Conservation (phyloP, 2,329 filamentous ascomycete genomes). For the Coniochaeta sp. region DNA sequence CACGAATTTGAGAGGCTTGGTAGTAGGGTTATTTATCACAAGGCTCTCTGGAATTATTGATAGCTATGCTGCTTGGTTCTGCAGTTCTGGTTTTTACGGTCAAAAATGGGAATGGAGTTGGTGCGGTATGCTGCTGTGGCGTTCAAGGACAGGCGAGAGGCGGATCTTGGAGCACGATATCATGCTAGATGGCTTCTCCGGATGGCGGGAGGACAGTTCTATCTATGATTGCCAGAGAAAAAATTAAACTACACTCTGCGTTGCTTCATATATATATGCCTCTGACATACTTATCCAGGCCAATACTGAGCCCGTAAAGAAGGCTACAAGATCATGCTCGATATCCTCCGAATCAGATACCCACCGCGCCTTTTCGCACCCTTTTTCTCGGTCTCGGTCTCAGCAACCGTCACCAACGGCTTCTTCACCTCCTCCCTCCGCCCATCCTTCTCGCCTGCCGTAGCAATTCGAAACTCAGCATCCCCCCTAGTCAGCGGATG, state of each 20-base stretch:
- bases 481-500: background rate
- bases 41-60: constrained; percentile 56
- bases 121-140: background rate
- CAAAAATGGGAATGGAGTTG: background rate
- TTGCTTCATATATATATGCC: background rate
- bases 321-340: background rate
- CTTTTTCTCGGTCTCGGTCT: background rate
- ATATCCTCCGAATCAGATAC: background rate
- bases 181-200: background rate
- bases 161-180: background rate
- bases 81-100: background rate
- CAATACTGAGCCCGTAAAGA: no score
- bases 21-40: constrained; percentile 74
- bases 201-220: background rate
- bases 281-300: no score
- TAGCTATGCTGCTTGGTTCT: background rate
- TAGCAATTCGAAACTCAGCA: background rate
- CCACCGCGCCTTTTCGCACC: background rate
- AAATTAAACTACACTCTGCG: background rate
- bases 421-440: background rate
- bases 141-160: background rate
- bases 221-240: background rate
- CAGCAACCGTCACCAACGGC: background rate
- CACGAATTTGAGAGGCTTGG: constrained; percentile 86
- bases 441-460: background rate